Evolutionary conservation across 352 stramenopile genomes (phyloP), one percentile per base, ranked within the genome.

Genomic region (Phytophthora hybrid): DNA sequence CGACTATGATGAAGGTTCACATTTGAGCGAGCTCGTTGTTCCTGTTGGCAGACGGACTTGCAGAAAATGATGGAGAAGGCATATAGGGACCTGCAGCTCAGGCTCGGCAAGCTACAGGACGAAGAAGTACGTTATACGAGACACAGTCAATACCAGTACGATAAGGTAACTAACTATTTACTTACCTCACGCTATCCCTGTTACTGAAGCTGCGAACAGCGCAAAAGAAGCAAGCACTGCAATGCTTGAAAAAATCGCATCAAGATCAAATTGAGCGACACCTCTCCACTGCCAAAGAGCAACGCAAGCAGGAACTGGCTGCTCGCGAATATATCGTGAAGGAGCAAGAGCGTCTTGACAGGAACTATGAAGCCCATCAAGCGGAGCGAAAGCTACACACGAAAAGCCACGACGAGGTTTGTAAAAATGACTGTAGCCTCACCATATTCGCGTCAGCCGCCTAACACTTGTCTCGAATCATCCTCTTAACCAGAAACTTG

Each of bases 251-350:
- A 41, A 65, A 76, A 8, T 74, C 67, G 11, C 74, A 81, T n/a
- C 71, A 74, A 37, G 74, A 76, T 13, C 59, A 83, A 46, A 81
- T 81, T 11, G 26, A 79, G 46, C 59, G 67, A n/a, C 70, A 75
- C 47, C 21, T 76, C 57, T 10, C 41, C 21, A 26, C 65, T 44
- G 19, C 37, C 7, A 60, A 74, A 29, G 23, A 65, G 29, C 59
- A 66, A 16, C 66, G 76, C n/a, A 68, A 75, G 26, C 63, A 81
- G 26, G 47, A 74, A 29, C 54, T 83, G 8, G 74, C 69, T 34
- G 74, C 60, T 59, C 77, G 56, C 8, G 41, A 67, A 11, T 19
- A 44, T 4, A 31, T 76, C 11, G 32, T 55, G 10, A 73, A 65
- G 19, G 57, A 76, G 29, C 69, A 76, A 23, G 64, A 69, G 14